Base-by-base conservation (phyloP, 2,329 filamentous ascomycete genomes). In the Neonectria punicea region DNA sequence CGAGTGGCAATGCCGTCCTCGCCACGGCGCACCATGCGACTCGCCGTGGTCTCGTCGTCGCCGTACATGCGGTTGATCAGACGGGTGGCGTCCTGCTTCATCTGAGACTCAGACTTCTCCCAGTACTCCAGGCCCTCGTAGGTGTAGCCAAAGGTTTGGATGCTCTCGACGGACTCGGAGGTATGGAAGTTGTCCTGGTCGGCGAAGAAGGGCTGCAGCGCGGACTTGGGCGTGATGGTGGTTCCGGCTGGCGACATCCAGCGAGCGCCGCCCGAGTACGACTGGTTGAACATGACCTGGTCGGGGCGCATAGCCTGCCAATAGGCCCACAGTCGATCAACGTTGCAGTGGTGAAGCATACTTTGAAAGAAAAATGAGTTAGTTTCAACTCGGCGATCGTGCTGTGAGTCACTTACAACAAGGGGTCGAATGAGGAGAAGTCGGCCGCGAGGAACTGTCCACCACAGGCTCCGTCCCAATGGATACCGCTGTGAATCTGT, bases 281-380 rank as follows among this genome's bases (percentile, higher is more conserved):
- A 74, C 51, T 66, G 68, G 34, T 61, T 70, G 70, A 83, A 81
- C 32, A 80, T 73, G 58, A 72, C 67, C 64, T 78, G 68, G 50
- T 71, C 65, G 22, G 80, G 81, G 62, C 75, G 70, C 55, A 86
- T 80, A 30, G 79, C 80, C 71, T 85, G 79, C 81, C 81, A 87
- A 70, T 85, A 82, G n/a, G 87, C 84, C 78, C 89, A 90, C 41
- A 92, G 80, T 44, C 89, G 85, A 71, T 92, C 89, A 58, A 92
- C 83, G 70, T 92, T 88, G 72, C 83, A 77, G 78, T 85, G 84
- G 65, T 85, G 83, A 28, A 85, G 73, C 82, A 81, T 82, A 69
- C 78, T 79, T 44, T 18, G 11, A 8, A 39, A 22, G n/a, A 9
- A 36, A n/a, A 22, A 22, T 6, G 25, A 5, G 6, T 57, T 34